Evolutionary conservation across 768 basidiomycete genomes (phyloP), one percentile per base, ranked within the genome.

Genomic region (Tylopilus felleus): DNA sequence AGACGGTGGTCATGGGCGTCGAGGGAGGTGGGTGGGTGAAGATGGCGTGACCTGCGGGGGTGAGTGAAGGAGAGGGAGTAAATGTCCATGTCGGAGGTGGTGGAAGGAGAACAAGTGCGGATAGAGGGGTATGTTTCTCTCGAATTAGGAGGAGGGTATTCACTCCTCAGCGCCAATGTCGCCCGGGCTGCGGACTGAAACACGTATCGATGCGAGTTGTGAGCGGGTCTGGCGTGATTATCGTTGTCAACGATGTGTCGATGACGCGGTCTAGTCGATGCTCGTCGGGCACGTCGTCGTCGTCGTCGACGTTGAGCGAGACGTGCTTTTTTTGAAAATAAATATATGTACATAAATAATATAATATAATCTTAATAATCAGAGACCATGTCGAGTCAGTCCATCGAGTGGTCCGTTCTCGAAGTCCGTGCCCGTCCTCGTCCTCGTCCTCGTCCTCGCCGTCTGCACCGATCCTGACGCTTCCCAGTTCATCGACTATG

Each of bases 51-150:
- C 70, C 87, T 80, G 76, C 90, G 88, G 66, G 93, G 92, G 75
- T 90, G 88, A 63, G 87, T 87, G 80, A 97, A 95, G 66, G 93
- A 90, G 62, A 91, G 90, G 51, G 93, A 90, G 82, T 95, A 96
- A 69, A 95, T 84, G 71, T 97, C 94, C 94, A 97, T 95, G 40
- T 28, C 44, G 3, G 35, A 40, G 47, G 41, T 56, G 47, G 9
- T 2, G 31, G 39, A 14, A 47, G 21, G 53, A 27, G 31, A 36
- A 33, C 31, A 53, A 52, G 56, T 16, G 43, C 28, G 41, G n/a
- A 50, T 46, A 55, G 48, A 51, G 54, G 54, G 65, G 62, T 64
- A 66, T 64, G 55, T 41, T n/a, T n/a, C n/a, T n/a, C n/a, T n/a
- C n/a, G 53, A 52, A 59, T 67, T 68, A 66, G 63, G 63, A 65